Evolutionary conservation across 352 stramenopile genomes (phyloP), one percentile per base, ranked within the genome.

Genomic region (Globisporangium parvum): DNA sequence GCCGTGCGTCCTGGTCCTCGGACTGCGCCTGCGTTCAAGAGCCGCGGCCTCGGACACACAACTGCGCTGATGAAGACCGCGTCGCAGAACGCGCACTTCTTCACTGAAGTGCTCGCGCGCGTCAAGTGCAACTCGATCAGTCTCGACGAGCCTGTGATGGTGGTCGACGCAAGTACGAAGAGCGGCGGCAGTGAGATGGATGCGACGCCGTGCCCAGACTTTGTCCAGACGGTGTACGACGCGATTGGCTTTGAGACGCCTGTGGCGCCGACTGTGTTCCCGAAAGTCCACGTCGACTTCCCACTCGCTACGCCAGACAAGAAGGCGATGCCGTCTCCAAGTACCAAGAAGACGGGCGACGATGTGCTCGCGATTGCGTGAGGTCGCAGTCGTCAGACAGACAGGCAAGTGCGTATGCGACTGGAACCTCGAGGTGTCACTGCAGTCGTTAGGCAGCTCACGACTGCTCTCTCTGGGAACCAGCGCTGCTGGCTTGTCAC

Each of bases 21-120:
- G 15, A 57, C 56, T 10, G 49, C 51, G 31, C 31, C 49, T 21
- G 18, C 18, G 11, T 49, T 41, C 41, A 62, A 57, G 49, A 53
- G 40, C 44, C 28, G 23, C 40, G 47, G 41, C 12, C 12, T 40
- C 1, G 21, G 12, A 1, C 14, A 40, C 23, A 4, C 18, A 26
- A 3, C 20, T 15, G 33, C 28, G 14, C 42, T 47, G 28, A 17
- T 31, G 23, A 57, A 52, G 17, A 44, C 37, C 2, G 18, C 41
- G 37, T 45, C 41, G 4, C 51, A 47, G n/a, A 62, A 47, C 65
- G 35, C 24, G 20, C 47, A 73, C 28, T 73, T 75, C 45, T 75
- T 63, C 67, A 71, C 62, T 1, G 61, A 75, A 41, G 47, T 73
- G 9, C 49, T 75, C 33, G 47, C 62, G 31, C 60, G 62, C 40